Percentiles rank a stretch among this genome's conserved stretches.
These are phyloP conservation scores for Eimeria maxima DNA, from an alignment of 169 alveolate genomes.

Conservation along the genomic window DNA sequence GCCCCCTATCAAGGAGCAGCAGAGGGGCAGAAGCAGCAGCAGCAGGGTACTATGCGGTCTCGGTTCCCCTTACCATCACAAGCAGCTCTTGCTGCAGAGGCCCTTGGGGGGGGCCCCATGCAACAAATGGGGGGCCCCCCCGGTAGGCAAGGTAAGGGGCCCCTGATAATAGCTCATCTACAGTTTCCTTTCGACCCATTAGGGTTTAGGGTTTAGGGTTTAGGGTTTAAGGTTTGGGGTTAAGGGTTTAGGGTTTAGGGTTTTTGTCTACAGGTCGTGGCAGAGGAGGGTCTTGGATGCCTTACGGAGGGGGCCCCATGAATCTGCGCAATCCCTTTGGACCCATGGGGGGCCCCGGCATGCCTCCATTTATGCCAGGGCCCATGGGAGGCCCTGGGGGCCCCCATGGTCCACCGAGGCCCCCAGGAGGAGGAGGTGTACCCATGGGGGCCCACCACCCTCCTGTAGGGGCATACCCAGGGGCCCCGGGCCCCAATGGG, in stretches of 20 bases:
- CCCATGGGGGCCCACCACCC: conserved; percentile 4
- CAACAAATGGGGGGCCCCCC: conserved; percentile 32
- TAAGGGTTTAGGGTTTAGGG: neutral
- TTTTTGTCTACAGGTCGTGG: conserved; percentile 45
- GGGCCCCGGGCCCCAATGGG: conserved; percentile 54
- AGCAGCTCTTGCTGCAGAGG: conserved; percentile 44
- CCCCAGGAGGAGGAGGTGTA: conserved; percentile 2
- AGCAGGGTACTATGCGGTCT: neutral
- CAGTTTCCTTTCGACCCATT: neutral
- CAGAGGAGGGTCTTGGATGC: conserved; percentile 26
- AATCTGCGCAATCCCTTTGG: conserved; percentile 1
- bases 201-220: conserved; percentile 11
- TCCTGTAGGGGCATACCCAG: conserved; percentile 16
- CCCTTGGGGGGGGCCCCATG: conserved; percentile 23
- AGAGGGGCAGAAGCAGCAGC: conserved; percentile 35
- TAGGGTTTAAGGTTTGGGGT: conserved; percentile 26
- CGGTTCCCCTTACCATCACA: conserved; percentile 16
- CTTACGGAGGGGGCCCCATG: conserved; percentile 57
- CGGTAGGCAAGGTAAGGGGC: neutral
- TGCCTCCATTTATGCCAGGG: conserved; percentile 26
- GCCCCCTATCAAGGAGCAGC: conserved; percentile 3
- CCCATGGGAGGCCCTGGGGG: conserved; percentile 26
- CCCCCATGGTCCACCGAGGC: conserved; percentile 3
- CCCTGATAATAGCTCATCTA: too few species aligned
- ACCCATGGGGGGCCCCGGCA: conserved; percentile 40